Evolutionary conservation across 768 basidiomycete genomes (phyloP), one percentile per base, ranked within the genome.

Genomic region (Ephemerocybe angulata): DNA sequence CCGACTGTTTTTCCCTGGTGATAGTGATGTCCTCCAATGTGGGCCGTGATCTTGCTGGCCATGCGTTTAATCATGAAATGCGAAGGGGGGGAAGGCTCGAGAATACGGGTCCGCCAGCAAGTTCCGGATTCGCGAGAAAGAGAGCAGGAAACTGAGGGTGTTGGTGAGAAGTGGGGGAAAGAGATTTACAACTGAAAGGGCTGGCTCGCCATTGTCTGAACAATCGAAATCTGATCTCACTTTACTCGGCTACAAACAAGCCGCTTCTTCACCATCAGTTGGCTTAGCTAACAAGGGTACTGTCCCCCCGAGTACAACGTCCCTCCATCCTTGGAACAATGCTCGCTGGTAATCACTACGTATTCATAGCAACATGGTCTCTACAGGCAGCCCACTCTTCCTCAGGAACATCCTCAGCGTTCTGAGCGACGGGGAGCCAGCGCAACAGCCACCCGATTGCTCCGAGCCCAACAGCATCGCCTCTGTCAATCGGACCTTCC

Each of bases 31-130:
- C 38, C 38, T 41, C 38, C 38, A 28, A 73, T 54, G 56, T 78
- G 77, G 12, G 72, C 67, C 24, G 73, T 71, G 38, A 80, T 63
- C 66, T 72, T 79, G 58, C 76, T 75, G 19, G 80, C 73, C 79
- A 82, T 81, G 64, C 77, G 71, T 69, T 74, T 79, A 52, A 81
- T 72, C 72, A 77, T 77, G 63, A 69, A 50, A 50, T 30, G 46
- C 11, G 21, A 30, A 3, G 27, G 38, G 59, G 63, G 44, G 44
- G 56, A 43, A 46, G 52, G 31, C 37, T 37, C 51, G 57, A 47
- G 19, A 27, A 27, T 46, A 43, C 31, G 44, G 22, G 51, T 33
- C 33, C 13, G n/a, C n/a, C n/a, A n/a, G n/a, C n/a, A n/a, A n/a
- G n/a, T n/a, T n/a, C n/a, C n/a, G n/a, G n/a, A n/a, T n/a, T n/a